These are phyloP conservation scores for Verticillium dahliae DNA, from an alignment of 2,329 filamentous ascomycete species.

Conservation along the genomic window DNA sequence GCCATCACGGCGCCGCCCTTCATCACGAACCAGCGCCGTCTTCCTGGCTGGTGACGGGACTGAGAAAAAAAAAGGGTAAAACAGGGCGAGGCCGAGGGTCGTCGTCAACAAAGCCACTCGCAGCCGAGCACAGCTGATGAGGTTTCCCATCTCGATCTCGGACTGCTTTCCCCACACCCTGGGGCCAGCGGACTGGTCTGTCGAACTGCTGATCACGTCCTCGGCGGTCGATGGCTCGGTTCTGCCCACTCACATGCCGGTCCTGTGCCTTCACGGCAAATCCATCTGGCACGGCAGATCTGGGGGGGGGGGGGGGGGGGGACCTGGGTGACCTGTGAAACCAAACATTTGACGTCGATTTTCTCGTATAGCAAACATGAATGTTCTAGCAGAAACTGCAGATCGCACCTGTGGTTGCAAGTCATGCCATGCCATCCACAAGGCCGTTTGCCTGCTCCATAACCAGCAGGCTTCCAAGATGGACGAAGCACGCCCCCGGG, in stretches of 20 bases:
- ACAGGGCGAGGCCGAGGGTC: no score
- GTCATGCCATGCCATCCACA: no score
- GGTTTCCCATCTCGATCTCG: background rate
- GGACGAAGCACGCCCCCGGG: background rate
- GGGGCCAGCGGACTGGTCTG: background rate
- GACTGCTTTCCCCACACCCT: background rate
- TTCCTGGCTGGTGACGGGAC: no score
- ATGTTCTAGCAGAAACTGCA: background rate
- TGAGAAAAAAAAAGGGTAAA: no score
- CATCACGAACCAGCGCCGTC: background rate
- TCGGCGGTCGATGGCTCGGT: background rate
- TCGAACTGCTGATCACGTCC: background rate
- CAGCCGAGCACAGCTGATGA: background rate
- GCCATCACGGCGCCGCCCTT: background rate
- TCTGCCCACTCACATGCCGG: background rate
- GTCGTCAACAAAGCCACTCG: background rate
- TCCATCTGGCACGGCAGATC: background rate
- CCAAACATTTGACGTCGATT: background rate
- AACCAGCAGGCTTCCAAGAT: background rate
- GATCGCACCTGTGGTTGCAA: background rate
- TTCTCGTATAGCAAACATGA: background rate
- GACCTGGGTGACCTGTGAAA: no score
- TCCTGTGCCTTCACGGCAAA: background rate
- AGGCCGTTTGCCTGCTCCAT: background rate
- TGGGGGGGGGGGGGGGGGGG: no score